Percentiles rank a stretch among this genome's conserved stretches.
Evolutionary conservation across 1,284 basidiomycete species (phyloP).

Genomic region (Bjerkandera adusta): DNA sequence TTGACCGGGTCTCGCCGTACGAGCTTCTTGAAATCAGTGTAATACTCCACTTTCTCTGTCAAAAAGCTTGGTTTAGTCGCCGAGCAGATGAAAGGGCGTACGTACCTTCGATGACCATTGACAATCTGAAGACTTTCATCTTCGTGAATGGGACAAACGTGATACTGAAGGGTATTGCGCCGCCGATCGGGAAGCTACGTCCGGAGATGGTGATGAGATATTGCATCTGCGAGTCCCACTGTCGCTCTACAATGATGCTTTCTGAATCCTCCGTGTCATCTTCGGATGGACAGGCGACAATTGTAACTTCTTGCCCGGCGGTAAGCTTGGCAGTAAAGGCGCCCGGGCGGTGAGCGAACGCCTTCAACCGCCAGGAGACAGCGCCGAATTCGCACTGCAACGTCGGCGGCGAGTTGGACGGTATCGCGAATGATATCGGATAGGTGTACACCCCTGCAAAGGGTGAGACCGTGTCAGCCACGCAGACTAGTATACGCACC

Average conservation of each 20-base stretch:
- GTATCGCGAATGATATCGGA: conserved; percentile 89
- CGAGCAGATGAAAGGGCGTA: not conserved
- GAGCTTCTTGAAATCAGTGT: conserved; percentile 66
- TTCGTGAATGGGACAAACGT: conserved; percentile 86
- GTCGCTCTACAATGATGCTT: conserved; percentile 84
- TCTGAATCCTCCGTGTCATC: conserved; percentile 82
- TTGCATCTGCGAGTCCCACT: conserved; percentile 91
- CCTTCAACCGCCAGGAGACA: conserved; percentile 81
- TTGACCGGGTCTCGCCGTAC: conserved; percentile 74
- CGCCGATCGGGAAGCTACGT: conserved; percentile 82
- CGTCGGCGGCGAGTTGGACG: conserved; percentile 78
- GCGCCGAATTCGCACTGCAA: conserved; percentile 79
- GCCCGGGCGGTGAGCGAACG: conserved; percentile 82
- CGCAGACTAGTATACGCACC: conserved; percentile 46
- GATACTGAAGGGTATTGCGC: conserved; percentile 78
- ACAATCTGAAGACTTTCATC: conserved; percentile 79
- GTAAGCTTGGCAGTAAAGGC: conserved; percentile 76
- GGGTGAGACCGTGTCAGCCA: conserved; percentile 5
- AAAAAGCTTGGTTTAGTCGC: not conserved
- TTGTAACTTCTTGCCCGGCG: conserved; percentile 70
- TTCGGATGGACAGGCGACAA: conserved; percentile 77
- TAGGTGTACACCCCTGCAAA: conserved; percentile 86
- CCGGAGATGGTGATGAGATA: conserved; percentile 83
- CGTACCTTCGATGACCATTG: conserved; percentile 80
- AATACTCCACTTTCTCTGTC: conserved; percentile 80